phyloP scores from a whole-genome alignment of 305 asterid species.

The Solanum hybrid region DNA sequence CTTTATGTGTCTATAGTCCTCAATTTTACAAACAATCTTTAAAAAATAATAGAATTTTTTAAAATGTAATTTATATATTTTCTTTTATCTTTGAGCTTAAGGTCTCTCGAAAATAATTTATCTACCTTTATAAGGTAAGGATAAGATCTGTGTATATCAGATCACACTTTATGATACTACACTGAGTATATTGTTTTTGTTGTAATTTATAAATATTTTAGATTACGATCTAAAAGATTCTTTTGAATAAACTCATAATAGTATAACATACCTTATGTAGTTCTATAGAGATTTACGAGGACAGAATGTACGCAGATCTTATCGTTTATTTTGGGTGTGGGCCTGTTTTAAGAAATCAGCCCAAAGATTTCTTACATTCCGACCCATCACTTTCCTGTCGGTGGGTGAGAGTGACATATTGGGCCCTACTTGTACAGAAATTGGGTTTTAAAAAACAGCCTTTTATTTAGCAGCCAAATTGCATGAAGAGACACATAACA shows the following conservation, averaged over 20 bases:
- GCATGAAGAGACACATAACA: slow-evolving; percentile 9
- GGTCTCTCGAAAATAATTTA: not conserved
- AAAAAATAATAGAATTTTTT: not conserved
- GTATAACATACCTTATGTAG: not conserved
- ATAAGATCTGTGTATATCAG: not conserved
- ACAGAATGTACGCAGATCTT: not conserved
- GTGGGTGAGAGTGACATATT: slow-evolving; percentile 30
- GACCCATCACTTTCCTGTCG: slow-evolving; percentile 55
- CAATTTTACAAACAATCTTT: not conserved
- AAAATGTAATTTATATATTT: not conserved
- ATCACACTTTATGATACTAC: not conserved
- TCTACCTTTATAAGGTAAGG: not conserved
- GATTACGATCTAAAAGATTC: not conserved
- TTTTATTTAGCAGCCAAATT: not conserved
- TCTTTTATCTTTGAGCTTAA: not conserved
- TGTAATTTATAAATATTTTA: not conserved
- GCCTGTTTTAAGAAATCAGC: not conserved
- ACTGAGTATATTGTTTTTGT: fast-evolving
- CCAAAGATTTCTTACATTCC: slow-evolving; percentile 12
- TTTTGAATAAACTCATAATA: not conserved
- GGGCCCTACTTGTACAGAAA: slow-evolving; percentile 13
- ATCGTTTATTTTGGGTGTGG: not conserved
- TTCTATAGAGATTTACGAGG: fast-evolving
- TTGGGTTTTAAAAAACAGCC: not conserved
- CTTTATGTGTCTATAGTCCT: not conserved